Evolutionary conservation across 352 stramenopile genomes (phyloP), one percentile per base, ranked within the genome.

Genomic region (Phytophthora litchii): DNA sequence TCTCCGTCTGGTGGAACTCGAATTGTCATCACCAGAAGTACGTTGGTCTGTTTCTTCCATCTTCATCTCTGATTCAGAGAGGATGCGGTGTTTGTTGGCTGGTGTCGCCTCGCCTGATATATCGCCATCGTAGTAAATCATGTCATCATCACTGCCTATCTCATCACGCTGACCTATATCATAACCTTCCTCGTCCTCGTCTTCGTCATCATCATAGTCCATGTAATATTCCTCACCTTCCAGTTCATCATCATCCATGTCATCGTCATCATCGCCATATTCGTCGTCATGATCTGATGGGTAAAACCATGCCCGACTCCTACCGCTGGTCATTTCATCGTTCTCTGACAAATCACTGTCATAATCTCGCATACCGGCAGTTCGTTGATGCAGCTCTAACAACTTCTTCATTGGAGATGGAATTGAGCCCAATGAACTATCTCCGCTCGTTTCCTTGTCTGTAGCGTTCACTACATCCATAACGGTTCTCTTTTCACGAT

Each of bases 171-270:
- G 46, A 13, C 47, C 11, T 46, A n/a, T 17, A n/a, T 37, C 45
- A 51, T 52, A 37, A 27, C 52, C 50, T 32, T 83, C 65, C 8
- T 72, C 54, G 10, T 80, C 71, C 6, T 84, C 74, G 11, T 80
- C 76, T 12, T 78, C 75, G 13, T 82, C 76, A n/a, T 90, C 72
- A 35, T 88, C 76, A 54, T 83, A 74, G 35, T 84, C 63, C 49
- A 85, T 70, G 23, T 80, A 86, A 20, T 78, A 78, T 4, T 86
- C 80, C 3, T 87, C 75, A 1, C 74, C 76, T 21, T 83, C 76
- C 50, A 80, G 31, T 25, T 85, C 80, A 12, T 89, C 78, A n/a
- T 72, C 64, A 50, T 73, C 59, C 47, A 74, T 68, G 12, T 81
- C 76, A n/a, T 87, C 74, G 32, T 83, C 72, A 1, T 82, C 78